Base-by-base conservation (phyloP, 2,329 filamentous ascomycete genomes). In the Colletotrichum sp. region DNA sequence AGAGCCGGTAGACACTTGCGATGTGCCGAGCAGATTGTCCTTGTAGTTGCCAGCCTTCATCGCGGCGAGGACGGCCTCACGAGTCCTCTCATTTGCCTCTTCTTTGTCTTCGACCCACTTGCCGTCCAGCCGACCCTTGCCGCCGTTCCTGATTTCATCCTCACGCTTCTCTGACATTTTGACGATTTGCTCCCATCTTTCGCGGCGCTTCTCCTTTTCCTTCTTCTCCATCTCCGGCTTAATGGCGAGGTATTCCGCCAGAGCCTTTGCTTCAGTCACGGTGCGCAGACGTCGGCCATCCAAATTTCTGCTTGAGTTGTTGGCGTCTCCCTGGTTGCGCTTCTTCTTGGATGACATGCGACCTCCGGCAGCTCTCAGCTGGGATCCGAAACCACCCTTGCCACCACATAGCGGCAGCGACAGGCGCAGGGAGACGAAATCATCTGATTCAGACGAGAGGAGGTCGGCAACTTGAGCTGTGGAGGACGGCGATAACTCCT, bases 291-390 rank as follows among this genome's bases (percentile, higher is more conserved):
- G 91, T 26, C 97, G 92, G 0, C 97, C 97, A 81, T 98, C 97
- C 3, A 99, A 89, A 79, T 98, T 99, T 77, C 97, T 92, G 82
- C 95, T 98, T 4, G 96, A 98, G 28, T 93, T 96, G 81, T 97
- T 96, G 76, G 95, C 93, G 48, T 98, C 95, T 69, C 92, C 93
- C 79, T 94, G 92, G 71, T 93, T 93, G 81, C 93, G 93, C 89
- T 96, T 97, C 87, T 97, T 97, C 80, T 91, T 91, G n/a, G 95
- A 96, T 4, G 96, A 98, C 97, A 99, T 99, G 86, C 97, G 96
- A 55, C 97, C 97, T 82, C 97, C 97, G 4, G 97, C 97, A 1
- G 97, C 97, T 82, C 97, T 95, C 48, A 99, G 92, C 84, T 99
- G 97, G 3, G 96, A 98, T 69, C 97, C 97, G 83, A 99, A 99